Percentiles rank a stretch among this genome's conserved stretches.
phyloP scores from a whole-genome alignment of 495 filamentous ascomycete species.

The Penicillium chermesinum region DNA sequence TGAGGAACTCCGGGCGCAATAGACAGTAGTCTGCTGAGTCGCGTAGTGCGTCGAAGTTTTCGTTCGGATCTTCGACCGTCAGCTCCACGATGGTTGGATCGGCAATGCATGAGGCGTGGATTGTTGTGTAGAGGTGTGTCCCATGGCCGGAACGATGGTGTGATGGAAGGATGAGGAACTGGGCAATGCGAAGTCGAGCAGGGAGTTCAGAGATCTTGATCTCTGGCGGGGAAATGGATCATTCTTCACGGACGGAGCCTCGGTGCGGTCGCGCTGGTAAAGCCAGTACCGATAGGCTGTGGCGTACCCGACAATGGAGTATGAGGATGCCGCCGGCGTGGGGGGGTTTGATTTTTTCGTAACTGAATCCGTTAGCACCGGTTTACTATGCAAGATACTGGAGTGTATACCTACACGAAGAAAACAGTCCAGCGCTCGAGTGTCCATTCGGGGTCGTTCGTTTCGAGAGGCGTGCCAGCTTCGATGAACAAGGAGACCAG shows the following conservation, averaged over 20 bases:
- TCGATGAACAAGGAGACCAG: conserved; percentile 88
- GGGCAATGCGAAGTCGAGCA: conserved; percentile 77
- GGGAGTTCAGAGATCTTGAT: conserved; percentile 48
- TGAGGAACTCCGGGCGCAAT: conserved; percentile 46
- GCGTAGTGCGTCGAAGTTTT: conserved; percentile 85
- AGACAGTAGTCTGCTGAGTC: conserved; percentile 76
- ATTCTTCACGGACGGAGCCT: conserved; percentile 28
- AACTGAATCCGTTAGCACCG: conserved; percentile 36
- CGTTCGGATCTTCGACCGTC: conserved; percentile 93
- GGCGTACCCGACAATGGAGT: conserved; percentile 77
- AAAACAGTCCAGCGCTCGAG: conserved; percentile 83
- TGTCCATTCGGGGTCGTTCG: conserved; percentile 69
- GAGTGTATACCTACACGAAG: conserved; percentile 51
- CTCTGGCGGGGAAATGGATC: conserved; percentile 41
- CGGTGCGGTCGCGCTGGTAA: conserved; percentile 27
- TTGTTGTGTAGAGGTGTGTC: conserved; percentile 69
- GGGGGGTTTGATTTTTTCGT: conserved; percentile 57
- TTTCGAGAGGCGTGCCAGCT: conserved; percentile 66
- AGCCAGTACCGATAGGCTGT: conserved; percentile 78
- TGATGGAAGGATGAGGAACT: conserved; percentile 88
- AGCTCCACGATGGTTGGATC: conserved; percentile 67
- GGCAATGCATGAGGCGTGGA: conserved; percentile 60
- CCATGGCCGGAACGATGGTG: conserved; percentile 79
- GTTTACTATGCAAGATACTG: background rate
- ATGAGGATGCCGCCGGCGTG: conserved; percentile 48